Evolutionary conservation across 305 asterid species (phyloP).

Genomic region (Solanum hybrid): DNA sequence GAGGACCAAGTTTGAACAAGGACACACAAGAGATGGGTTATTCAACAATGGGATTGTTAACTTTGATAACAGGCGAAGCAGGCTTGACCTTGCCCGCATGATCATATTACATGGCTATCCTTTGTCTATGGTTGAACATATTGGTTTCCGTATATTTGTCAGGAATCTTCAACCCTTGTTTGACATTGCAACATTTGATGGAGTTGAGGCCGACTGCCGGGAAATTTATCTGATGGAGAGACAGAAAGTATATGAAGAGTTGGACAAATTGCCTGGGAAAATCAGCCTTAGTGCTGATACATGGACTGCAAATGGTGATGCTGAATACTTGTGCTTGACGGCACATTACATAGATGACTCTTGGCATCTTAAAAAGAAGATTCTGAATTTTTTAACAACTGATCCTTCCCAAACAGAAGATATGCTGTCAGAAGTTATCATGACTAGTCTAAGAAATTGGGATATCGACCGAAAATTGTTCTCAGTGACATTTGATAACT

Average conservation of each 20-base stretch:
- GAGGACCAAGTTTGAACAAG: conserved; percentile 33
- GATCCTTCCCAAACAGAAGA: conserved; percentile 73
- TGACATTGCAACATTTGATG: conserved; percentile 44
- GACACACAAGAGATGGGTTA: conserved; percentile 25
- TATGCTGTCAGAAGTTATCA: conserved; percentile 49
- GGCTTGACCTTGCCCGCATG: conserved; percentile 81
- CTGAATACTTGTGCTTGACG: conserved; percentile 62
- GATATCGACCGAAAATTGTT: conserved; percentile 80
- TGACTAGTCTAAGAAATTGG: conserved; percentile 63
- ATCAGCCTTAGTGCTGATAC: conserved; percentile 75
- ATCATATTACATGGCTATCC: conserved; percentile 81
- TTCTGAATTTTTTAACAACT: conserved; percentile 46
- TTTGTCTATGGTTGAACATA: conserved; percentile 72
- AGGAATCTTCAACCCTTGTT: conserved; percentile 82
- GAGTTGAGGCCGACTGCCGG: conserved; percentile 67
- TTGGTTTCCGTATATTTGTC: conserved; percentile 71
- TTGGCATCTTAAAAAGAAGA: conserved; percentile 73
- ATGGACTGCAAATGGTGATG: conserved; percentile 50
- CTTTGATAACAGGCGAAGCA: conserved; percentile 61
- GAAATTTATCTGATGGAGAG: conserved; percentile 68
- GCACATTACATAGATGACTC: conserved; percentile 70
- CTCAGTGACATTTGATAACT: conserved; percentile 67
- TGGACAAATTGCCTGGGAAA: conserved; percentile 75
- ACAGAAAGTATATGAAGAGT: conserved; percentile 67
- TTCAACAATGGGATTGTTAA: conserved; percentile 22